Evolutionary conservation across 2,329 filamentous ascomycete species (phyloP), one percentile per base, ranked within the genome.

Genomic region (Talaromyces sp.): DNA sequence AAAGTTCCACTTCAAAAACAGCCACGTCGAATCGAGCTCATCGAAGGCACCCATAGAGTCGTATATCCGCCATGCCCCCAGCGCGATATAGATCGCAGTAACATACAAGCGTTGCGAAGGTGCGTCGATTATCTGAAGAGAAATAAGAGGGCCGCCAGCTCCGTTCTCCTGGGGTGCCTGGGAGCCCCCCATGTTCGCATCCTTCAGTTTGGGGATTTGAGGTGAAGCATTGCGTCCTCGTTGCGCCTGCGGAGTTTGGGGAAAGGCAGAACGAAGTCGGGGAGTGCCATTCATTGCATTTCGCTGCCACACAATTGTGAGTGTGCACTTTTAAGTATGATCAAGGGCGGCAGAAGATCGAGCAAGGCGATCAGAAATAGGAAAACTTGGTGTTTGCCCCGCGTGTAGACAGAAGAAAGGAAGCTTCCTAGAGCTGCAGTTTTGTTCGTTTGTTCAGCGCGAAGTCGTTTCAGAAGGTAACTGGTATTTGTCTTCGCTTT

Each of bases 1-100:
- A 62, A 87, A 82, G 65, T 91, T 85, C 95, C 95, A 99, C 84
- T 98, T 99, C 71, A 96, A 79, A 72, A 97, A 97, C 55, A 93
- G 83, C 84, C 87, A 90, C 64, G 95, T 88, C n/a, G 93, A 96
- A 70, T 92, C 88, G 62, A 90, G 85, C 65, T 96, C 91, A 65
- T 93, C 90, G 61, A 93, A 88, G 44, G 92, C 83, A 61, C 85
- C 85, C 66, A 87, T 85, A 81, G 91, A 96, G 78, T 99, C 92
- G 75, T 92, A 96, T 36, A 95, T 77, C 70, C 92, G 88, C 88
- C 91, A 98, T 63, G 87, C 87, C 76, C 90, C 84, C 27, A 99
- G 78, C 33, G 84, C 81, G 49, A 88, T 75, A 74, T 96, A 98
- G 66, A 96, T 77, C n/a, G 86, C 88, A 65, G 89, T 84, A 55